Conservation (phyloP, 176 grass and related monocot genomes). For the Ensete ventricosum region DNA sequence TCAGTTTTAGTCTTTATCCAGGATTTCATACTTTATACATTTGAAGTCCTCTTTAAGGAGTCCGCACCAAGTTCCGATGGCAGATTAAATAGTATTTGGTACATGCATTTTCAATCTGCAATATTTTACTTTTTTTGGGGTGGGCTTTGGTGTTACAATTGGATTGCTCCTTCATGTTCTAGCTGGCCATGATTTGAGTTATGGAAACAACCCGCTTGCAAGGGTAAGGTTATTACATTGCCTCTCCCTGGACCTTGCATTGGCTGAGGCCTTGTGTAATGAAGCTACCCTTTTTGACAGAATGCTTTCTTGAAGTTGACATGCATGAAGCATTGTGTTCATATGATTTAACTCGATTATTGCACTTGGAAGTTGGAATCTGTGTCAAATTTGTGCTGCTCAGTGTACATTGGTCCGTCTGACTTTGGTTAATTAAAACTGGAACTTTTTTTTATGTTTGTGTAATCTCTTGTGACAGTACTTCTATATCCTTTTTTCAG, state of each 20-base stretch:
- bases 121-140: too few species aligned
- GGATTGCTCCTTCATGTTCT: too few species aligned
- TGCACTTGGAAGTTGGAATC: not conserved
- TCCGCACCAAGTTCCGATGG: not conserved
- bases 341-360: not conserved
- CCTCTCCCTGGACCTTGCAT: too few species aligned
- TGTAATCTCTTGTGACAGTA: slow-evolving; percentile 3
- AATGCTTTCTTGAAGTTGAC: not conserved
- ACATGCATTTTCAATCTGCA: not conserved
- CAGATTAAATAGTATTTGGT: not conserved
- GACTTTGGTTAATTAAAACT: not conserved
- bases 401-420: too few species aligned
- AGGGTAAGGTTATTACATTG: too few species aligned
- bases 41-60: not conserved
- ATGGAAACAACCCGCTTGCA: too few species aligned
- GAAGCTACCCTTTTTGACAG: not conserved
- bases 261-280: too few species aligned
- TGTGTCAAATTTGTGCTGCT: not conserved
- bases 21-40: not conserved
- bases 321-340: not conserved
- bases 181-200: too few species aligned
- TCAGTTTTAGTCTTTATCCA: not conserved
- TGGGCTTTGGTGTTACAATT: too few species aligned
- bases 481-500: slow-evolving; percentile 26
- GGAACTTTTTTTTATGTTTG: not conserved